These are phyloP conservation scores for Nakazawaea wyomingensis DNA, from an alignment of 805 yeast genomes.

Conservation along the genomic window DNA sequence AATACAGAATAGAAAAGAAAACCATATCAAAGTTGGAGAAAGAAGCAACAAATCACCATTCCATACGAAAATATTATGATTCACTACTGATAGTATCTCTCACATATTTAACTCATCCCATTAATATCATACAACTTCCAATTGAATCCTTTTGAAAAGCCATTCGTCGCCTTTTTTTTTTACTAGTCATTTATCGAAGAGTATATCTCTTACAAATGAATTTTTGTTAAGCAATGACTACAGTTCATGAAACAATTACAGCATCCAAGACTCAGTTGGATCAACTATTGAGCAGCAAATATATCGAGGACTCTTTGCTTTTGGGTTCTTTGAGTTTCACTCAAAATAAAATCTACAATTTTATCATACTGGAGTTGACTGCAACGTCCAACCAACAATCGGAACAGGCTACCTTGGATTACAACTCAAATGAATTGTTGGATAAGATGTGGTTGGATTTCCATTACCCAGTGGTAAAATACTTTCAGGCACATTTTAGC, in stretches of 20 bases:
- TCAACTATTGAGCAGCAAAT: slow-evolving; percentile 23
- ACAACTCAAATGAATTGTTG: slow-evolving; percentile 29
- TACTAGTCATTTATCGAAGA: not conserved
- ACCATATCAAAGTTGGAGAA: not conserved
- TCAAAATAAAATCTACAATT: slow-evolving; percentile 39
- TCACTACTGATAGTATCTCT: not conserved
- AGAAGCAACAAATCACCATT: not conserved
- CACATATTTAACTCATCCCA: not conserved
- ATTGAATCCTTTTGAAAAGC: not conserved
- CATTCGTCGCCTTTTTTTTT: not conserved
- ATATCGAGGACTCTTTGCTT: slow-evolving; percentile 36
- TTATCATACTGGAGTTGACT: slow-evolving; percentile 35
- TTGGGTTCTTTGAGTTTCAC: slow-evolving; percentile 44
- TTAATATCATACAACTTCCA: not conserved
- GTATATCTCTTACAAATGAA: not conserved
- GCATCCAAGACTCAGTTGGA: slow-evolving; percentile 25
- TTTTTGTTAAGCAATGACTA: not conserved
- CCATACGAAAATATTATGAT: slow-evolving; percentile 1
- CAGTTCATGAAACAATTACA: slow-evolving; percentile 4
- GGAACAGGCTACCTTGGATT: slow-evolving; percentile 1
- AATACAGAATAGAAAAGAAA: not conserved
- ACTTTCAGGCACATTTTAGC: slow-evolving; percentile 38
- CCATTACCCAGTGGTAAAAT: slow-evolving; percentile 60
- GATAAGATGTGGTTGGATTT: slow-evolving; percentile 56
- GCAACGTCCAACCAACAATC: not conserved